Percentiles rank a stretch among this genome's conserved stretches.
phyloP scores from a whole-genome alignment of 495 filamentous ascomycete genomes.

The Pyrenula massariospora region DNA sequence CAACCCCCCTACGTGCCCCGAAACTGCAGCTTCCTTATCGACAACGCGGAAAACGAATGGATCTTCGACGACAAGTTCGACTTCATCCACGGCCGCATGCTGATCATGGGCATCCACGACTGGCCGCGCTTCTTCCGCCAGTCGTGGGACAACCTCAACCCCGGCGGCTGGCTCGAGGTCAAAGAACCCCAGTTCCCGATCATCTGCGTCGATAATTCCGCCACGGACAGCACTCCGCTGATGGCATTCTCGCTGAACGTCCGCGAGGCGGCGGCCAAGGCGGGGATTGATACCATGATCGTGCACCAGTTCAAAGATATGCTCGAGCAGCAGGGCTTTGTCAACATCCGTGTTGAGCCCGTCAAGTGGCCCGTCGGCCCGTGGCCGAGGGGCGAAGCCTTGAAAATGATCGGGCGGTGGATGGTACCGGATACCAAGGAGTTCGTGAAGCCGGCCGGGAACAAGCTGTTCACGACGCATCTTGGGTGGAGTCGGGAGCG shows the following conservation, averaged over 20 bases:
- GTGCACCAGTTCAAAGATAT: not conserved
- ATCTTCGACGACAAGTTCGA: constrained; percentile 35
- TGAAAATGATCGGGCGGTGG: not conserved
- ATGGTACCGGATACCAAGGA: not conserved
- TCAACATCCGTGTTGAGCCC: not conserved
- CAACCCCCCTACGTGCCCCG: constrained; percentile 36
- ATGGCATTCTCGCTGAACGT: not conserved
- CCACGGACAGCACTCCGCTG: not conserved
- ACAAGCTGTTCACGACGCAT: not conserved
- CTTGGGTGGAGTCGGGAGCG: not conserved
- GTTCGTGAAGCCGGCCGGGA: not conserved
- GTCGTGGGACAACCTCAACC: constrained; percentile 27
- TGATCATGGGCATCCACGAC: constrained; percentile 37
- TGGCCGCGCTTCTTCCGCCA: constrained; percentile 30
- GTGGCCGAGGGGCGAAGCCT: not conserved
- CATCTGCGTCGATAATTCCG: not conserved
- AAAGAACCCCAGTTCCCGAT: constrained; percentile 19
- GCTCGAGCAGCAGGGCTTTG: constrained; percentile 10
- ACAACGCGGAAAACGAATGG: constrained; percentile 45
- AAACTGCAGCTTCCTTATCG: constrained; percentile 40
- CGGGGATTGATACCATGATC: not conserved
- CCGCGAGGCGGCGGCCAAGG: not conserved
- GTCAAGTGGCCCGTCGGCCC: constrained; percentile 1
- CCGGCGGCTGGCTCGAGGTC: constrained; percentile 38
- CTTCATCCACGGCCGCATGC: constrained; percentile 39